Base-by-base conservation (phyloP, 768 basidiomycete species). In the Piloderma croceum region DNA sequence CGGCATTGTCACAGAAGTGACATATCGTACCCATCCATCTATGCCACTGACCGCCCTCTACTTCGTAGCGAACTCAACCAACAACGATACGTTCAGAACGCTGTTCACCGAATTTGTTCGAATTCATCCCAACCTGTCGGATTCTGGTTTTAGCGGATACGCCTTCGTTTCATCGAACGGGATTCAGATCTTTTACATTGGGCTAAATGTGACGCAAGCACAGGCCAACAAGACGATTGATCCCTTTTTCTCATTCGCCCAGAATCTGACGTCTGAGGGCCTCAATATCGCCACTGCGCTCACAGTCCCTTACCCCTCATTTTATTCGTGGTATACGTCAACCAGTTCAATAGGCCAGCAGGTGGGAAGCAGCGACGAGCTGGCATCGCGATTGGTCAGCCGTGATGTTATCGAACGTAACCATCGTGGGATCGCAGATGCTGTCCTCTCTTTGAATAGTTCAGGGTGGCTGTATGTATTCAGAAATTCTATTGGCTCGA, bases 91-190 rank as follows among this genome's bases (percentile, higher is more conserved):
- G 1, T 52, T 63, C 0, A 39, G 54, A 15, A 53, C 51, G 1
- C 54, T 71, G 19, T 41, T 61, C 6, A 61, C 64, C 0, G 64
- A 63, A 37, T 56, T 67, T 20, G 34, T 71, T 20, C 64, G 51
- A 20, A 46, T 60, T n/a, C 62, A 58, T 22, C 60, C 63, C 0
- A 43, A 51, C 5, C 51, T 72, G n/a, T 59, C 69, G 3, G 67
- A 73, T 23, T 54, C 51, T 2, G 69, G 67, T 2, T 75, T 70
- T 72, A 64, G 66, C 13, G 70, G 69, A 3, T 72, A 65, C 34
- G 54, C 44, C 0, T 36, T 18, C 4, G 34, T 63, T 9, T 46
- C 54, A 9, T 38, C 53, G 39, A 3, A 42, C n/a, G 31, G 42
- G 21, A n/a, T 67, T 22, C 15, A 43, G 10, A 22, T 64, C 29